These are phyloP conservation scores for Mortierella polycephala DNA, from an alignment of 371 early-diverging fungal species.

Conservation along the genomic window DNA sequence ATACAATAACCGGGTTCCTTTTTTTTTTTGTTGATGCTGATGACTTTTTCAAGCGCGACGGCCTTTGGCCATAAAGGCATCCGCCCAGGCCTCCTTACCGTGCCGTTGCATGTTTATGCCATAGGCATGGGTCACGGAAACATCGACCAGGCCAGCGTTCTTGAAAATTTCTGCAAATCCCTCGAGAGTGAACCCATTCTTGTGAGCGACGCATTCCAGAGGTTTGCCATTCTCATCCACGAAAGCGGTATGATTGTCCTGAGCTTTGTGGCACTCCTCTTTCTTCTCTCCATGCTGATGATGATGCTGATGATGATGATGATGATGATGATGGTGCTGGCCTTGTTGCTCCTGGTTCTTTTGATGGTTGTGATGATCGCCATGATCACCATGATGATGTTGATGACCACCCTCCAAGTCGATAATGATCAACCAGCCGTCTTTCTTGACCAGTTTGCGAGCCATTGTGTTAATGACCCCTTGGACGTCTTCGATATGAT, in stretches of 20 bases:
- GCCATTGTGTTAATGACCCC: slow-evolving; percentile 12
- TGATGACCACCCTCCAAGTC: slow-evolving; percentile 18
- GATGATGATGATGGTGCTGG: slow-evolving; percentile 4
- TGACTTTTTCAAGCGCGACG: slow-evolving; percentile 27
- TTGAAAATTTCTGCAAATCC: slow-evolving; percentile 6
- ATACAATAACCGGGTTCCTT: not conserved
- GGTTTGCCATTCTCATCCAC: slow-evolving; percentile 23
- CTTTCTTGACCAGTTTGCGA: slow-evolving; percentile 26
- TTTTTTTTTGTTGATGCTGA: not conserved
- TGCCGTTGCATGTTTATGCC: not conserved
- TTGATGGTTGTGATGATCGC: slow-evolving; percentile 3
- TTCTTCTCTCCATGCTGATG: not conserved
- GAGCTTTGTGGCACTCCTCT: not conserved
- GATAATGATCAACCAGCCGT: slow-evolving; percentile 37
- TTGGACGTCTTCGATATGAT: slow-evolving; percentile 46
- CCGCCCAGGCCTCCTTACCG: slow-evolving; percentile 15
- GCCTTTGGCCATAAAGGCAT: slow-evolving; percentile 33
- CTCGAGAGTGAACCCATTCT: slow-evolving; percentile 25
- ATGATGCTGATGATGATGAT: not conserved
- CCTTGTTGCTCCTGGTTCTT: slow-evolving; percentile 2
- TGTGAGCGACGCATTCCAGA: slow-evolving; percentile 25
- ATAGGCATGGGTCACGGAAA: slow-evolving; percentile 10
- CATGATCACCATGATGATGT: slow-evolving; percentile 6
- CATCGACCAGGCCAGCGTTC: slow-evolving; percentile 44
- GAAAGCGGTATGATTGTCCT: not conserved